Percentiles rank a stretch among this genome's conserved stretches.
Conservation (phyloP, 1,139 yeast genomes). For the Nematodospora anomalae region DNA sequence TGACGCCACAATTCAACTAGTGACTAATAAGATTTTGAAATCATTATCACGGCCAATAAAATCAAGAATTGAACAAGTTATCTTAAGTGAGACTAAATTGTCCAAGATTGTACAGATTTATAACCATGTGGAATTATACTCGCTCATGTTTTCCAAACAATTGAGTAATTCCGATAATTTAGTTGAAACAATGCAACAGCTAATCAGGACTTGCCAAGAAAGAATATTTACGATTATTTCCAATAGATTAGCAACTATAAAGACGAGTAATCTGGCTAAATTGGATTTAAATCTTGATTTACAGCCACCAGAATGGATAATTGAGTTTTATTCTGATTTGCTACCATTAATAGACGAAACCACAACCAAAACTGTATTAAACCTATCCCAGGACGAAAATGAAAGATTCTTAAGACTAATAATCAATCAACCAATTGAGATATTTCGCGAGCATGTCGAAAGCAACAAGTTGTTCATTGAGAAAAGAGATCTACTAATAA, state of each 20-base stretch:
- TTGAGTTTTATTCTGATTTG: slow-evolving; percentile 53
- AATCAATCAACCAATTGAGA: slow-evolving; percentile 50
- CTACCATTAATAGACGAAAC: slow-evolving; percentile 50
- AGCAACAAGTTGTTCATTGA: slow-evolving; percentile 25
- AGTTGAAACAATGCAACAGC: slow-evolving; percentile 25
- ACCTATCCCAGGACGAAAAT: slow-evolving; percentile 34
- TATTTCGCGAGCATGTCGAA: slow-evolving; percentile 38
- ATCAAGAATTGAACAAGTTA: slow-evolving; percentile 62
- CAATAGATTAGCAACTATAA: slow-evolving; percentile 43
- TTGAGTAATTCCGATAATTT: slow-evolving; percentile 21
- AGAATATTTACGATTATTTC: slow-evolving; percentile 42
- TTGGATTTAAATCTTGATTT: slow-evolving; percentile 48
- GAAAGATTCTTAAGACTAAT: slow-evolving; percentile 35
- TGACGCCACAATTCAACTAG: slow-evolving; percentile 28
- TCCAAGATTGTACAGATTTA: slow-evolving; percentile 56
- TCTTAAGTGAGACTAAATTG: slow-evolving; percentile 64
- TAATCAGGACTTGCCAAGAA: slow-evolving; percentile 36
- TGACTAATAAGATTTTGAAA: slow-evolving; percentile 32
- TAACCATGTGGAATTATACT: slow-evolving; percentile 65
- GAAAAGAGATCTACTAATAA: slow-evolving; percentile 40
- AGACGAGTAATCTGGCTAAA: slow-evolving; percentile 41
- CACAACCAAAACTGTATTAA: slow-evolving; percentile 39
- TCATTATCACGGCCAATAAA: slow-evolving; percentile 43
- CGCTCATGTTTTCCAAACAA: slow-evolving; percentile 63
- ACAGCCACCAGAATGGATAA: slow-evolving; percentile 74